Base-by-base conservation (phyloP, 441 rosid species). In the Croton setiger region DNA sequence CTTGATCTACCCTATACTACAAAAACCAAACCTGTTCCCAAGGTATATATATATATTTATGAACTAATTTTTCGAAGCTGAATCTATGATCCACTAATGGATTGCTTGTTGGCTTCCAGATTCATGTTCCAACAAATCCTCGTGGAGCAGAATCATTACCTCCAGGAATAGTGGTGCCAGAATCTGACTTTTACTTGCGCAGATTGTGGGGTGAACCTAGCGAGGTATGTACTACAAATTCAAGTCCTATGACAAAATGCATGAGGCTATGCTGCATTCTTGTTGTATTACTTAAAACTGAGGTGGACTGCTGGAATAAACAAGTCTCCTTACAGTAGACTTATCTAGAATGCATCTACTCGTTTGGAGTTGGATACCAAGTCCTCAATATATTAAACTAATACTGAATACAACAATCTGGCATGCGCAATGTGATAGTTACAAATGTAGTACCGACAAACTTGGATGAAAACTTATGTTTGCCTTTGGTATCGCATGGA, bases 161-260 rank as follows among this genome's bases (percentile, higher is more conserved):
- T 73, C 96, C 97, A 10, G 93, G 89, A 53, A 91, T 94, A 70
- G 76, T 94, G 67, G 97, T 77, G 64, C 64, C 96, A 20, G 82
- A 88, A 79, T 76, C 97, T 5, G 97, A 94, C 79, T 81, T 92
- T 31, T 87, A 86, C 81, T 74, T 86, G 79, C 96, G 90, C 56
- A 87, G 97, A 80, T 83, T 94, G 70, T 91, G 94, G 97, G 99
- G 97, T 70, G 94, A 94, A 43, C 99, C 99, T 48, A 80, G 74
- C 81, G 96, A 91, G 87, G 99, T 94, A 87, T 67, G 78, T 9
- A 27, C 31, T 48, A 5, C 27, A 27, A 39, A 39, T 4, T 39
- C 48, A 15, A 54, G 41, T 39, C 35, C 47, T 52, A 13, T 20
- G 20, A 44, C 3, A 55, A 31, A 45, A 41, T 53, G 31, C 3